phyloP scores from a whole-genome alignment of 805 yeast species.

The Saccharomycopsis fibuligera region DNA sequence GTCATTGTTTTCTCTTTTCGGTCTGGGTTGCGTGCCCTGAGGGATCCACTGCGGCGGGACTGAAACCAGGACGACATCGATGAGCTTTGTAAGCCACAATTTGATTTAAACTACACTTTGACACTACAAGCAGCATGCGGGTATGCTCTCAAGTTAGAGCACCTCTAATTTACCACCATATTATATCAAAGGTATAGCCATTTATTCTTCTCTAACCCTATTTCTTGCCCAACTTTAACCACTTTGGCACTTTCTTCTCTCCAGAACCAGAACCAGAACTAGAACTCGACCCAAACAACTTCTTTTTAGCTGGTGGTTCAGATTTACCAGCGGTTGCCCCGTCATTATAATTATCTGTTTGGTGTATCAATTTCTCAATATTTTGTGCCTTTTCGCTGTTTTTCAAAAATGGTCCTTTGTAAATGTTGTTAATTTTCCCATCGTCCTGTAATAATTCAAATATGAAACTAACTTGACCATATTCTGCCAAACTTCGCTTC shows the following conservation, averaged over 20 bases:
- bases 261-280: neutral
- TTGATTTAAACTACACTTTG: too few relatives aligned
- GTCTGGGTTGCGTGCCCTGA: too few relatives aligned
- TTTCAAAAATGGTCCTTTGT: conserved; percentile 24
- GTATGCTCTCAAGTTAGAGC: too few relatives aligned
- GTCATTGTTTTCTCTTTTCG: too few relatives aligned
- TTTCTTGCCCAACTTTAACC: conserved; percentile 30
- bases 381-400: conserved; percentile 10
- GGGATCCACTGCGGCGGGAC: too few relatives aligned
- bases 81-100: too few relatives aligned
- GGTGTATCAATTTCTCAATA: conserved; percentile 9
- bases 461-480: conserved; percentile 21
- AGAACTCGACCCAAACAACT: too few relatives aligned
- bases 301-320: neutral
- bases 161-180: too few relatives aligned
- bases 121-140: too few relatives aligned
- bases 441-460: conserved; percentile 23
- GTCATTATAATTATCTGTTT: conserved; percentile 9
- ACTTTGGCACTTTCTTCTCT: conserved; percentile 28
- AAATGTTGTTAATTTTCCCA: conserved; percentile 19
- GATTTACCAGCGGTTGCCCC: conserved; percentile 9
- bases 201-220: too few relatives aligned
- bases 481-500: conserved; percentile 22
- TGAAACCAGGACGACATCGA: too few relatives aligned
- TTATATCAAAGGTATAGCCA: too few relatives aligned